Evolutionary conservation across 352 stramenopile species (phyloP).

Genomic region (Albugo candida): DNA sequence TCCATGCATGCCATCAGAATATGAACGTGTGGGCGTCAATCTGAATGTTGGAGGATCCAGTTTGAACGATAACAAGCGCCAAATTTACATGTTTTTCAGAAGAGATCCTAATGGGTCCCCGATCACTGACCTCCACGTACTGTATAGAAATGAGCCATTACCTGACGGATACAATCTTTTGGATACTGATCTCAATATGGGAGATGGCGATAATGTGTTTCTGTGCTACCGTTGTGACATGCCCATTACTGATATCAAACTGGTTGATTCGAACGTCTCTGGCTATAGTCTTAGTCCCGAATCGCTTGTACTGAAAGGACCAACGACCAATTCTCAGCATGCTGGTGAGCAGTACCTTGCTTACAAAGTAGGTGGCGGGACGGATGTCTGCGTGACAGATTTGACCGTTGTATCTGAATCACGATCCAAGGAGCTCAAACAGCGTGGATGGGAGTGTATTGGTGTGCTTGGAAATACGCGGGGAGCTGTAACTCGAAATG

Average conservation of each 20-base stretch:
- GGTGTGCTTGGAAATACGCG: conserved; percentile 4
- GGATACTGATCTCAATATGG: conserved; percentile 70
- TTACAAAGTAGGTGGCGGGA: conserved; percentile 52
- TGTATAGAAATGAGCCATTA: conserved; percentile 59
- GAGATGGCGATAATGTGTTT: conserved; percentile 62
- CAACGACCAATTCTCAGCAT: conserved; percentile 27
- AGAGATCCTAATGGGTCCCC: conserved; percentile 56
- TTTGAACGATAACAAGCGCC: conserved; percentile 42
- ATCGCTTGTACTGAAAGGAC: conserved; percentile 30
- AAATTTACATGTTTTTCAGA: conserved; percentile 69
- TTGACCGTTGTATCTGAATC: conserved; percentile 32
- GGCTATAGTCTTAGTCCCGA: conserved; percentile 72
- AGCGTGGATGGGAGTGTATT: conserved; percentile 49
- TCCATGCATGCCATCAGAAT: conserved; percentile 44
- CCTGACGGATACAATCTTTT: conserved; percentile 78
- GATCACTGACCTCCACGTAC: conserved; percentile 68
- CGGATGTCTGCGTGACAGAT: conserved; percentile 61
- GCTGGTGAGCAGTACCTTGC: conserved; percentile 57
- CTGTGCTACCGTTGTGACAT: conserved; percentile 78
- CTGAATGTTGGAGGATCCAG: conserved; percentile 45
- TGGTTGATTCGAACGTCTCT: conserved; percentile 64
- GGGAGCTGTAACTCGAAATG: too few species aligned
- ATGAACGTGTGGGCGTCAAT: conserved; percentile 65
- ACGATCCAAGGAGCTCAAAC: conserved; percentile 21
- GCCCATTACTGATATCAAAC: conserved; percentile 73